Evolutionary conservation across 1,139 yeast species (phyloP), one percentile per base, ranked within the genome.

Genomic region (Diutina catenulata): DNA sequence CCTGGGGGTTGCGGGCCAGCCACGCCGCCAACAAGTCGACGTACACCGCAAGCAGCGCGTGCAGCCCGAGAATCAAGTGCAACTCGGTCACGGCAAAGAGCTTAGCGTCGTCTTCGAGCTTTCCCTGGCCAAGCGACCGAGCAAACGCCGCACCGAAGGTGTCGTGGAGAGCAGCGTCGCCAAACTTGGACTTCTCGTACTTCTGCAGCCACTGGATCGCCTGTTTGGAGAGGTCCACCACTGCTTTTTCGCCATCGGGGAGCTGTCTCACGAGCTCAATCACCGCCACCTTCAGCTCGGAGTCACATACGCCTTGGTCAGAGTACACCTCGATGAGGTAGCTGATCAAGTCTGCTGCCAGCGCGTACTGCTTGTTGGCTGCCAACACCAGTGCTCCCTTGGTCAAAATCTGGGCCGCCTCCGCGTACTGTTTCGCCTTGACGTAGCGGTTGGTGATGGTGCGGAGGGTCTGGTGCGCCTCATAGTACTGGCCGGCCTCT

Each of bases 391-490:
- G 62, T 0, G 93, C 70, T 32, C 91, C 87, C 48, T 77, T 76
- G 49, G 73, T 74, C 31, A 88, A 65, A 41, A 87, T 61, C 40
- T 82, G 87, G 39, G 76, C 67, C 9, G 96, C 95, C 33, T 80
- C 80, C 4, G 59, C 56, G 53, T 70, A 83, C 44, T 80, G 76
- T 45, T 75, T 74, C 25, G 78, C 56, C 45, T 84, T 76, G 36
- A 82, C 79, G 51, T 83, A 80, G 51, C 98, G 67, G 47, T 87
- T 86, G 36, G 83, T 86, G 41, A 88, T 80, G 7, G 96, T 86
- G 50, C 95, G 66, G 39, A 88, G 68, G 0, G 95, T 88, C 57
- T 88, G 97, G 53, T 88, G 95, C 0, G 97, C 97, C 54, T 91
- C 98, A 53, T 88, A 88, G 59, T 69, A 86, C 39, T 87, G 82